A percentile compares a stretch with the other conserved stretches of the same genome.
Evolutionary conservation across 2,329 filamentous ascomycete species (phyloP).

Genomic region (Nemania serpens): DNA sequence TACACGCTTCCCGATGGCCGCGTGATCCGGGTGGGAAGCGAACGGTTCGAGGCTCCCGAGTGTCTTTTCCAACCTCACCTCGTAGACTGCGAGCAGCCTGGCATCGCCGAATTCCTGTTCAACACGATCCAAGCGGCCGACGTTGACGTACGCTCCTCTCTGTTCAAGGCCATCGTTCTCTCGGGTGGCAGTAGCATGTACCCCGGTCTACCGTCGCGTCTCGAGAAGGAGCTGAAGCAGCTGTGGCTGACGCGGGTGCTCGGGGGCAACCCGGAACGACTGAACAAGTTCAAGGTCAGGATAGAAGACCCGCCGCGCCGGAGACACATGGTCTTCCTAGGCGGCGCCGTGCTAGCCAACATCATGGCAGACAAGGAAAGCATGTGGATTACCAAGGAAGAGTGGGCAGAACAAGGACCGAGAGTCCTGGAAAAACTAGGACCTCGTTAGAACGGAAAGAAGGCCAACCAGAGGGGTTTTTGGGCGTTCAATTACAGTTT

Average conservation of each 20-base stretch:
- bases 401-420: constrained; percentile 93
- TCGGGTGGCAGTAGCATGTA: constrained; percentile 99
- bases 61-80: constrained; percentile 98
- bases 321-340: constrained; percentile 99
- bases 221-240: constrained; percentile 99
- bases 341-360: constrained; percentile 93
- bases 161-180: constrained; percentile 97
- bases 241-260: constrained; percentile 94
- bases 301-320: constrained; percentile 97
- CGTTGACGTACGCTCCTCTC: constrained; percentile 88
- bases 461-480: background rate
- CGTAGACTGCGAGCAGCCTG: constrained; percentile 95
- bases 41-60: constrained; percentile 96
- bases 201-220: constrained; percentile 86
- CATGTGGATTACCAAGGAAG: constrained; percentile 98
- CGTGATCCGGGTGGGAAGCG: constrained; percentile 93
- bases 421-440: constrained; percentile 90
- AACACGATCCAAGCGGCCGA: constrained; percentile 97
- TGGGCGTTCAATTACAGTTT: background rate
- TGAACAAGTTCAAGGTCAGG: constrained; percentile 99
- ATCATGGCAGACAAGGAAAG: constrained; percentile 99
- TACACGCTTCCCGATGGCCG: constrained; percentile 97
- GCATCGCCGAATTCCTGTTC: constrained; percentile 96
- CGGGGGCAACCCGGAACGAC: constrained; percentile 85
- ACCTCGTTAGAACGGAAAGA: constrained; percentile 66